Percentiles rank a stretch among this genome's conserved stretches.
Conservation (phyloP, 345 rosid genomes). For the Lepidium didymum region DNA sequence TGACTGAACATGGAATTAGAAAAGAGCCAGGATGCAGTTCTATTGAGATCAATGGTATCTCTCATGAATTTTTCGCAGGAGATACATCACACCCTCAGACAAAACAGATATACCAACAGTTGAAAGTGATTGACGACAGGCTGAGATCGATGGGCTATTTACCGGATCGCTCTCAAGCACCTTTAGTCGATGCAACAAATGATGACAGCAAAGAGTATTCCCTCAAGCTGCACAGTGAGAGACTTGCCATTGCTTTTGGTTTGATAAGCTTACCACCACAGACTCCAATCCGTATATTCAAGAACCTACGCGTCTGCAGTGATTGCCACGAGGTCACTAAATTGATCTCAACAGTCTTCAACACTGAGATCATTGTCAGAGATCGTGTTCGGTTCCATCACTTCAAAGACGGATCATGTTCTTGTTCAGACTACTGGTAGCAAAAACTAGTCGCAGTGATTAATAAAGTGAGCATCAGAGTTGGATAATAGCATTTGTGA, state of each 20-base stretch:
- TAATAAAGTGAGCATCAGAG: not conserved
- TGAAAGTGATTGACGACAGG: conserved; percentile 49
- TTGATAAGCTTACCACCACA: conserved; percentile 56
- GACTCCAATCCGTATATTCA: conserved; percentile 54
- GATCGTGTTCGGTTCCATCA: conserved; percentile 75
- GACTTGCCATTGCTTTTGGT: conserved; percentile 77
- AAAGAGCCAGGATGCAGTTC: conserved; percentile 89
- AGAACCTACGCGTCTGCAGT: conserved; percentile 70
- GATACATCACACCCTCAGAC: conserved; percentile 70
- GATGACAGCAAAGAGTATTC: conserved; percentile 43
- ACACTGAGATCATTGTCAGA: conserved; percentile 64
- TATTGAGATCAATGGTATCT: conserved; percentile 56
- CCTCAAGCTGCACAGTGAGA: conserved; percentile 65
- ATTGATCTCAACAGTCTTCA: conserved; percentile 50
- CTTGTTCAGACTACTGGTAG: conserved; percentile 78
- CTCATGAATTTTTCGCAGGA: conserved; percentile 81
- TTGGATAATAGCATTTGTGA: not conserved
- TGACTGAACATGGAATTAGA: conserved; percentile 54
- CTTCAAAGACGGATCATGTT: conserved; percentile 64
- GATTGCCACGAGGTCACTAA: conserved; percentile 73
- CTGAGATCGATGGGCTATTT: conserved; percentile 38
- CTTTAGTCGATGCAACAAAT: conserved; percentile 37
- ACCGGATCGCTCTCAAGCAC: conserved; percentile 51
- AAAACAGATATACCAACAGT: conserved; percentile 44
- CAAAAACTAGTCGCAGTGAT: not conserved